These are phyloP conservation scores for Nicotiana noctiflora DNA, from an alignment of 257 asterid genomes.

Conservation along the genomic window DNA sequence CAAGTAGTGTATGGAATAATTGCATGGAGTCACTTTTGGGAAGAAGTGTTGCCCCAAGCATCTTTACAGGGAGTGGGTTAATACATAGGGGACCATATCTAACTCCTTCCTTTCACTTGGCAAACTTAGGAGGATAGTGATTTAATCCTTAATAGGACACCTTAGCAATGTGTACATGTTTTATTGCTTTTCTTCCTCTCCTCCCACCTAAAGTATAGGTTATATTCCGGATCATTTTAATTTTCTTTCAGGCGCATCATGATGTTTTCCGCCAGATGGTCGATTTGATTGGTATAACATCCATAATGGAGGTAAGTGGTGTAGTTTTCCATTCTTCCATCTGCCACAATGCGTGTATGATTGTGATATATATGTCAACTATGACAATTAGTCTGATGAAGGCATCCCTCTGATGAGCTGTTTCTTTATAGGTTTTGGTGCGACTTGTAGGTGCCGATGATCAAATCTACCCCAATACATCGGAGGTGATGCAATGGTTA, in stretches of 20 bases:
- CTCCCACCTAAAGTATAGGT: not conserved
- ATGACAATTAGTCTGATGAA: not conserved
- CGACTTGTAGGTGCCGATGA: conserved; percentile 92
- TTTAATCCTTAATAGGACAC: not conserved
- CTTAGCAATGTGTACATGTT: not conserved
- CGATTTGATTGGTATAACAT: conserved; percentile 94
- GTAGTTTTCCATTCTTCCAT: not conserved
- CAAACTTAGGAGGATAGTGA: conserved; percentile 1
- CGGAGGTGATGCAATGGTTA: conserved; percentile 95
- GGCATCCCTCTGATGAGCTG: not conserved
- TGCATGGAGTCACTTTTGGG: not conserved
- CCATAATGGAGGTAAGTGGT: conserved; percentile 87
- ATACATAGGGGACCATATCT: not conserved
- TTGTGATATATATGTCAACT: not conserved
- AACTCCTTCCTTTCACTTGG: not conserved
- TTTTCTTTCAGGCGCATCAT: conserved; percentile 62
- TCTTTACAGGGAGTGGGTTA: not conserved
- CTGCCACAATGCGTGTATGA: not conserved
- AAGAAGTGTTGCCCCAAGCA: not conserved
- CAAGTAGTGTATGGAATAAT: not conserved
- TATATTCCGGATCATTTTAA: conserved; percentile 1
- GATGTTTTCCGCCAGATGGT: conserved; percentile 82
- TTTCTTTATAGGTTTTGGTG: conserved; percentile 67
- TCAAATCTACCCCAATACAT: conserved; percentile 69
- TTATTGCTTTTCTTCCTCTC: not conserved